Evolutionary conservation across 306 rosid genomes (phyloP), one percentile per base, ranked within the genome.

Genomic region (Quercus parvula): DNA sequence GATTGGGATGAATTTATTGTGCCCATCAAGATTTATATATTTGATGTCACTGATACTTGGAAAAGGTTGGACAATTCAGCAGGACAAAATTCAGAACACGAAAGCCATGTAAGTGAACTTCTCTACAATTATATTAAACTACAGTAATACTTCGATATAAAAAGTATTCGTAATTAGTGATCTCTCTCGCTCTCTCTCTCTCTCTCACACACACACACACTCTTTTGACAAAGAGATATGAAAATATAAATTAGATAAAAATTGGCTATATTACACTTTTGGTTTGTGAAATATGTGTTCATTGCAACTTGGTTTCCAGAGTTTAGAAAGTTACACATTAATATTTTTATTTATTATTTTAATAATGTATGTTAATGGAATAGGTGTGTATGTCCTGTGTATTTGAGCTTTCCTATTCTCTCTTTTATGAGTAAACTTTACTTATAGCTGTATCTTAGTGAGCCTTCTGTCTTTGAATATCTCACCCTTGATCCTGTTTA

Each of bases 21-120:
- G 81, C 97, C 98, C 24, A 89, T 89, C 13, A 83, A 88, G 85
- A 85, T 92, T 57, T 94, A 85, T 70, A 84, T 90, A 70, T 27
- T 90, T 14, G 96, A 92, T 73, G 96, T 78, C 19, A 90, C 98
- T 74, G 97, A 92, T 83, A 81, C 79, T 33, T 62, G 85, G 55
- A 75, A 85, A 49, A 49, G 44, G 54, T 28, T 74, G 56, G 33
- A 70, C n/a, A 57, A 49, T 73, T 84, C 88, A 0, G 11, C 70
- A 14, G 84, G 63, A 72, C 7, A 13, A 7, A 69, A 46, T 70
- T 15, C 41, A 38, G 24, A 82, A 31, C 95, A 86, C 61, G 10
- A 85, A 12, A 92, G 98, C 71, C 38, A 0, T 70, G 96, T 92
- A 83, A 72, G 83, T 83, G 41, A 54, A 46, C 73, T 75, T 38